A percentile compares a stretch with the other conserved stretches of the same genome.
Conservation (phyloP, 2,329 filamentous ascomycete genomes). For the Ophiostoma sp. region DNA sequence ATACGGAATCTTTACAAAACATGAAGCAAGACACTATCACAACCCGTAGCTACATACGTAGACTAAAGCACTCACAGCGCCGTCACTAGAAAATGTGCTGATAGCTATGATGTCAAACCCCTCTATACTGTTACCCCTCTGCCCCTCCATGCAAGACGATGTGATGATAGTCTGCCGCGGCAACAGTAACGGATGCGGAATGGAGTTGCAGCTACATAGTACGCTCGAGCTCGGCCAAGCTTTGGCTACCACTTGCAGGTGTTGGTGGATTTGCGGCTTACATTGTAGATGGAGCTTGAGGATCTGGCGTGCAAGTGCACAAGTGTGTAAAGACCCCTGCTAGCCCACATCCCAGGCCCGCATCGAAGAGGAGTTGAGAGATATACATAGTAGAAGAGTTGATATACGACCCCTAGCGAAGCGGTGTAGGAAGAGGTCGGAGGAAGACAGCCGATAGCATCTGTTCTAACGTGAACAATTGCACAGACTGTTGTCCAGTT, state of each 20-base stretch:
- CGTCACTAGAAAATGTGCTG: background rate
- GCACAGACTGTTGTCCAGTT: background rate
- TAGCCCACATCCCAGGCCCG: background rate
- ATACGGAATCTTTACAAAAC: no score
- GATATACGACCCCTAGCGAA: background rate
- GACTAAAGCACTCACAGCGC: background rate
- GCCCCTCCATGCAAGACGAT: background rate
- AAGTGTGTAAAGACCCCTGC: background rate
- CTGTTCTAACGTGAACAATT: background rate
- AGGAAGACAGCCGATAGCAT: background rate
- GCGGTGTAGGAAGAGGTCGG: background rate
- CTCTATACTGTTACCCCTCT: background rate
- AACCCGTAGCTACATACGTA: background rate
- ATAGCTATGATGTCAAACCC: background rate
- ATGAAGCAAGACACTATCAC: background rate
- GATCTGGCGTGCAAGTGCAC: background rate
- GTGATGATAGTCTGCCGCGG: background rate
- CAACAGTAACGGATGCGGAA: background rate
- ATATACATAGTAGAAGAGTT: background rate
- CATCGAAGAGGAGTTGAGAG: background rate
- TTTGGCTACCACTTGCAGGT: background rate
- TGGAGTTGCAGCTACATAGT: background rate
- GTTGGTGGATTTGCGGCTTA: background rate
- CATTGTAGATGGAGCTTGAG: background rate
- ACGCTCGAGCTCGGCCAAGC: background rate